phyloP scores from a whole-genome alignment of 805 yeast genomes.

The Cyberlindnera maritima region DNA sequence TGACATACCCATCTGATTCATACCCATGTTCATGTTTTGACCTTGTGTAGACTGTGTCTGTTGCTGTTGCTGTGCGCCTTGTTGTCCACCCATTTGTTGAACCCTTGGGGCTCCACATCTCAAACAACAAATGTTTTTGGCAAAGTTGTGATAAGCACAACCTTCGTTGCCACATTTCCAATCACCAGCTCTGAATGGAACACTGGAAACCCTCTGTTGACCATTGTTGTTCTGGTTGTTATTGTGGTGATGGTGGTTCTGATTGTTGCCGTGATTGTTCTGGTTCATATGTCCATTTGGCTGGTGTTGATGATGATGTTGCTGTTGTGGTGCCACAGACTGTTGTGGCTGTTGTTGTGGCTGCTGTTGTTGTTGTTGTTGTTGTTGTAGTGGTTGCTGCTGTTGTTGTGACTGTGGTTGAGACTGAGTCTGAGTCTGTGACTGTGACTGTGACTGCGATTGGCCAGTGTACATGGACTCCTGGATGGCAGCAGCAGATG shows the following conservation, averaged over 20 bases:
- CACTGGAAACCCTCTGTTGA: slow-evolving; percentile 41
- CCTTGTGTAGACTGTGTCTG: not conserved
- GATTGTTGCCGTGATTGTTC: slow-evolving; percentile 14
- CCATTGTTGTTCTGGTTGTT: slow-evolving; percentile 12
- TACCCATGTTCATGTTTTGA: slow-evolving; percentile 8
- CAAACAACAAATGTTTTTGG: slow-evolving; percentile 81
- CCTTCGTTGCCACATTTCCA: slow-evolving; percentile 85
- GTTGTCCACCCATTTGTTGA: slow-evolving; percentile 6
- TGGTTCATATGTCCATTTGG: too few species aligned
- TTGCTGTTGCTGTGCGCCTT: slow-evolving; percentile 3
- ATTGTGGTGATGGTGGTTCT: slow-evolving; percentile 22
- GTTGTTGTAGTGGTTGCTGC: not conserved
- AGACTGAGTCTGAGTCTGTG: not conserved
- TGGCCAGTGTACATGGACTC: slow-evolving; percentile 40
- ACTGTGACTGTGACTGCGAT: slow-evolving; percentile 13
- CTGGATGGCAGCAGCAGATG: slow-evolving; percentile 67
- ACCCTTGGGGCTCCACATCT: slow-evolving; percentile 80
- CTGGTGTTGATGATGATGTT: slow-evolving; percentile 5
- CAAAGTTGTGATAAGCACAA: slow-evolving; percentile 89
- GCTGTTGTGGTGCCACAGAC: not conserved
- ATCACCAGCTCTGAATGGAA: slow-evolving; percentile 96
- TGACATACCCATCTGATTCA: not conserved
- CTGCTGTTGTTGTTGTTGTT: not conserved
- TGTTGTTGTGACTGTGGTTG: slow-evolving; percentile 5
- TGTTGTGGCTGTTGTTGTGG: not conserved